Base-by-base conservation (phyloP, 2,329 filamentous ascomycete genomes). In the Nannizzia gypsea region DNA sequence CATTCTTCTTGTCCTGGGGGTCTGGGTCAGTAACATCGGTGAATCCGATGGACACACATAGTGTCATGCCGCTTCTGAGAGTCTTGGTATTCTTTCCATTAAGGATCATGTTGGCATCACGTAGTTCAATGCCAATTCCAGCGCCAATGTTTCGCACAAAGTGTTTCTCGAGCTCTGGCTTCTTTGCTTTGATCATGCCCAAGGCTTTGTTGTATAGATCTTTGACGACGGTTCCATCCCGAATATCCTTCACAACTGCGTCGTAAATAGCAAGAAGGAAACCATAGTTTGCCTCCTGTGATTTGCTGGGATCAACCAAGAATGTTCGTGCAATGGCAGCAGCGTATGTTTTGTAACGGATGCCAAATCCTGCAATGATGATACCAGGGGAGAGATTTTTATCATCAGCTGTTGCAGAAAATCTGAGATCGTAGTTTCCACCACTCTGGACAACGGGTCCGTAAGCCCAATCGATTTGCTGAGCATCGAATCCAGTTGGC, bases 31-130 rank as follows among this genome's bases (percentile, higher is more conserved):
- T 86, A 54, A 99, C 83, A 69, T 97, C 91, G 61, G 85, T 87
- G 68, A 99, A 88, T 9, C 92, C 91, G 3, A 92, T 93, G 34
- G 89, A 90, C 67, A 99, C 83, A 68, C 87, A 88, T 11, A 99
- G 80, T 0, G 93, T 99, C 93, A 99, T 99, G 65, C 95, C 95
- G 69, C 97, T 95, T 73, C 92, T 95, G 60, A 99, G 77, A 3
- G 82, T 81, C 57, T 91, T 84, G 28, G 78, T 80, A 71, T 91
- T 97, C 77, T 99, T 99, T 62, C 80, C 87, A 68, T 90, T 97
- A 40, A 99, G 78, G 1, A 93, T 74, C 62, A 99, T 81, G 3
- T 90, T 92, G 2, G 82, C 77, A 70, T 99, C 93, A 67, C 88
- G 85, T 65, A 87, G 88, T 76, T 99, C 95, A 48, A 97, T 89